A percentile compares a stretch with the other conserved stretches of the same genome.
phyloP scores from a whole-genome alignment of 371 early-diverging fungal species.

The Blakeslea trispora region DNA sequence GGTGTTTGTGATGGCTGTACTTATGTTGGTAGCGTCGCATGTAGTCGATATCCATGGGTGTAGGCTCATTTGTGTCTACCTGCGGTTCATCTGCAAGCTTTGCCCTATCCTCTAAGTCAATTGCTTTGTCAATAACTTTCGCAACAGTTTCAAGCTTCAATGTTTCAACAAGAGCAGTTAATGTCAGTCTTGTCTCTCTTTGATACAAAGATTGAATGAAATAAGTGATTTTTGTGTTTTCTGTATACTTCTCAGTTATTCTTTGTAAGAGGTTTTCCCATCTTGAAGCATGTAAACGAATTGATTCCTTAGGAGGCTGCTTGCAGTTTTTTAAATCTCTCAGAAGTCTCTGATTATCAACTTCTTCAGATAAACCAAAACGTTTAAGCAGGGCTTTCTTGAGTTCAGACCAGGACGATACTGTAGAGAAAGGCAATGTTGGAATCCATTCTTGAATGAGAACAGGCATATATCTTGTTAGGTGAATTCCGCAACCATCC shows the following conservation, averaged over 20 bases:
- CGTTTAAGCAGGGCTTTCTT: conserved; percentile 2
- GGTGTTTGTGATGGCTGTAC: neutral
- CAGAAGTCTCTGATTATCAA: conserved; percentile 3
- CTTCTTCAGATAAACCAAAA: conserved; percentile 10
- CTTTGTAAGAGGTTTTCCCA: conserved; percentile 3
- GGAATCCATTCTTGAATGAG: conserved; percentile 8
- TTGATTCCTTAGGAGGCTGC: conserved; percentile 3
- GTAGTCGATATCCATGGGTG: conserved; percentile 12
- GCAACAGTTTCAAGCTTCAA: neutral
- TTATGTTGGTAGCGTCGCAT: too few species aligned
- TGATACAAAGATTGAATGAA: conserved; percentile 11
- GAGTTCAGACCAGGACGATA: neutral
- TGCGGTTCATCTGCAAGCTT: conserved; percentile 2
- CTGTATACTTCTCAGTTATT: conserved; percentile 5
- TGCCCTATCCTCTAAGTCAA: conserved; percentile 3
- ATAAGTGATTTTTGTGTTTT: conserved; percentile 5
- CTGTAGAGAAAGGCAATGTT: neutral
- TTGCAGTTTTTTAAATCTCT: conserved; percentile 4
- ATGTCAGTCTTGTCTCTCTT: conserved; percentile 1
- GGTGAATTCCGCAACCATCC: neutral
- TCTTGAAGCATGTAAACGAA: conserved; percentile 7
- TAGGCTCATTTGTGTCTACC: neutral
- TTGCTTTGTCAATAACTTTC: conserved; percentile 8
- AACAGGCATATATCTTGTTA: neutral
- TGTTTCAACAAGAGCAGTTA: neutral